Evolutionary conservation across 352 stramenopile species (phyloP).

Genomic region (Thalassiosira hispida): DNA sequence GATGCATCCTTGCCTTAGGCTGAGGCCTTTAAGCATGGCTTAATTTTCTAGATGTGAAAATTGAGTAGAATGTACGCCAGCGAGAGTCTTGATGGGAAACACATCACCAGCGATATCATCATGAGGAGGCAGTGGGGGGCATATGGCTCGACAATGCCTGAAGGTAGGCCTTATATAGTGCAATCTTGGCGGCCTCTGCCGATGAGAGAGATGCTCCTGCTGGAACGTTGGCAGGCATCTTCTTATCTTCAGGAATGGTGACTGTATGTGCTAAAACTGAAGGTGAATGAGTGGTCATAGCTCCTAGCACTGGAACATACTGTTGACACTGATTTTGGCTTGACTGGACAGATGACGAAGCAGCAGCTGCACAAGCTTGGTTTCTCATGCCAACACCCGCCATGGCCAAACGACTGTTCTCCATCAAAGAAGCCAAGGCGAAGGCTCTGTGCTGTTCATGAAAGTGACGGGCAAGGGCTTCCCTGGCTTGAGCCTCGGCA

Average conservation of each 20-base stretch:
- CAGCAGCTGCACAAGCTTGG: neutral
- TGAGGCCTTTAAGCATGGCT: too few relatives aligned
- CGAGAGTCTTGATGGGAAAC: neutral
- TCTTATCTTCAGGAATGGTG: neutral
- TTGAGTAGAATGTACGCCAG: neutral
- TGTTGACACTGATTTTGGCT: neutral
- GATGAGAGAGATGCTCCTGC: conserved; percentile 28
- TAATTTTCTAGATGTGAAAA: too few relatives aligned
- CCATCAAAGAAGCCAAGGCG: conserved; percentile 37
- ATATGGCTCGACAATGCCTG: conserved; percentile 29
- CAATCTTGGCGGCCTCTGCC: conserved; percentile 51
- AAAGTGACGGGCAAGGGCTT: conserved; percentile 30
- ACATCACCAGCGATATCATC: neutral
- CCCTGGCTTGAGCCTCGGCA: conserved; percentile 16
- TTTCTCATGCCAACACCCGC: conserved; percentile 23
- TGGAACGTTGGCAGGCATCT: conserved; percentile 37
- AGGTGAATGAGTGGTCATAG: conserved; percentile 2
- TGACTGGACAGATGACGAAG: neutral
- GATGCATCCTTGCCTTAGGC: too few relatives aligned
- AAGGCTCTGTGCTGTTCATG: conserved; percentile 37
- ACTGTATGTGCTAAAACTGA: conserved; percentile 11
- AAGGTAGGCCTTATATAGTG: conserved; percentile 74
- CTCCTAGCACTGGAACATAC: neutral
- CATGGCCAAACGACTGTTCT: conserved; percentile 46
- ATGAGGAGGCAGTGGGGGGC: neutral